These are phyloP conservation scores for Kodamaea ohmeri DNA, from an alignment of 1,139 yeast genomes.

Conservation along the genomic window DNA sequence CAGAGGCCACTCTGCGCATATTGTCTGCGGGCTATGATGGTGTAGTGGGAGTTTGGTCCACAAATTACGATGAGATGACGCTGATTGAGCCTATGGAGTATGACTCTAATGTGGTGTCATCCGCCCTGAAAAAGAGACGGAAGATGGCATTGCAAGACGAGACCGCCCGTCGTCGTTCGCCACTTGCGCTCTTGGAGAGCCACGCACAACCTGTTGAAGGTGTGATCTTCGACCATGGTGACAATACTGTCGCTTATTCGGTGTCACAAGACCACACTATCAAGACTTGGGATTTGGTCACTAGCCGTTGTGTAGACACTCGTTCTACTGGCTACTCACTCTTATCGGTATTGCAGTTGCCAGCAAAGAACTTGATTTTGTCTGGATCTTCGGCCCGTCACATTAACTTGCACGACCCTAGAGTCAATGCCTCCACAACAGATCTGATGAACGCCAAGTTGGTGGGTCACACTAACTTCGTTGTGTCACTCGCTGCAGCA, in stretches of 20 bases:
- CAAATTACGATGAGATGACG: conserved; percentile 81
- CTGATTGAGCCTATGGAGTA: conserved; percentile 49
- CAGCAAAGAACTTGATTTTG: conserved; percentile 66
- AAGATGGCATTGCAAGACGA: conserved; percentile 77
- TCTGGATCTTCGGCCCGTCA: conserved; percentile 97
- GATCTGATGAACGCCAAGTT: conserved; percentile 60
- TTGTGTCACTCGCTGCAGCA: conserved; percentile 69
- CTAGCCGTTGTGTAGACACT: conserved; percentile 80
- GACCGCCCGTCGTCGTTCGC: conserved; percentile 74
- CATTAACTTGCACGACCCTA: conserved; percentile 88
- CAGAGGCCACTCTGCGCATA: conserved; percentile 50
- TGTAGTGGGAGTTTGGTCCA: conserved; percentile 85
- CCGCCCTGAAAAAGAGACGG: conserved; percentile 87
- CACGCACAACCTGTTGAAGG: conserved; percentile 88
- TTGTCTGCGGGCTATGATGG: conserved; percentile 84
- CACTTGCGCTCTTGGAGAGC: conserved; percentile 72
- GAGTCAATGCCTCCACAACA: conserved; percentile 42
- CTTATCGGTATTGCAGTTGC: conserved; percentile 68
- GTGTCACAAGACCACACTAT: conserved; percentile 94
- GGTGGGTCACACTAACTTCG: conserved; percentile 89
- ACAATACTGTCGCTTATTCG: conserved; percentile 81
- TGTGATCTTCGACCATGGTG: conserved; percentile 68
- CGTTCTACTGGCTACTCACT: conserved; percentile 86
- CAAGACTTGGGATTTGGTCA: conserved; percentile 93
- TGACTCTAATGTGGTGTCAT: conserved; percentile 52